Evolutionary conservation across 331 rosid genomes (phyloP).

Genomic region (Stylosanthes scabra): DNA sequence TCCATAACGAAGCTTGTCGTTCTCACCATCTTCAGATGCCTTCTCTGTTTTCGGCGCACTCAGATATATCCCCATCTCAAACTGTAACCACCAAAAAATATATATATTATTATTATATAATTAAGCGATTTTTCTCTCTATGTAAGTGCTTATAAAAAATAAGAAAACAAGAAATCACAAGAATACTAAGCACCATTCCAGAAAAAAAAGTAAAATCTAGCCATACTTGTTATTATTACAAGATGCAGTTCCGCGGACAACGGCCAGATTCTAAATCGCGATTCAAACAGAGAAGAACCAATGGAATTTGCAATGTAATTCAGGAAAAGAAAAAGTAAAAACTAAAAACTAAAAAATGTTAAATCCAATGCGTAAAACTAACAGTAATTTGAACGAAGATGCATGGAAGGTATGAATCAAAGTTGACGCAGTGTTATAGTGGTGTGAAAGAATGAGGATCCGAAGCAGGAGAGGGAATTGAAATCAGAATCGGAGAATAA

Average conservation of each 20-base stretch:
- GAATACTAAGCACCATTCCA: neutral
- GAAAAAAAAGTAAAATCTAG: slow-evolving; percentile 29
- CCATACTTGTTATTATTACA: neutral
- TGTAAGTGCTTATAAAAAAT: neutral
- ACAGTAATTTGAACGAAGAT: neutral
- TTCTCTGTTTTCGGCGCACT: slow-evolving; percentile 95
- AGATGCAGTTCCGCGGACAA: slow-evolving; percentile 9
- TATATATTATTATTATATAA: neutral
- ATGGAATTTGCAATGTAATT: slow-evolving; percentile 19
- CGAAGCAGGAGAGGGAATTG: neutral
- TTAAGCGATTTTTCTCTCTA: neutral
- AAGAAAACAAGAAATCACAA: slow-evolving; percentile 27
- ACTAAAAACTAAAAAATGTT: neutral
- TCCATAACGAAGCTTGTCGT: slow-evolving; percentile 72
- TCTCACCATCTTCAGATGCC: slow-evolving; percentile 88
- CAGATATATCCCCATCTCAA: slow-evolving; percentile 86
- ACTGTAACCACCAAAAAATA: slow-evolving; percentile 34
- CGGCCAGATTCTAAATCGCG: neutral
- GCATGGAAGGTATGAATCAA: neutral
- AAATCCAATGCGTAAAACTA: slow-evolving; percentile 10
- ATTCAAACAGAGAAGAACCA: neutral
- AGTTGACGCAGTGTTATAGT: neutral
- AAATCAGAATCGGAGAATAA: neutral
- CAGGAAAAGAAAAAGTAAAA: neutral
- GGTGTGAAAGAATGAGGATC: neutral